Evolutionary conservation across 129 eudicot genomes (phyloP), one percentile per base, ranked within the genome.

Genomic region (Ambrosia trifida): DNA sequence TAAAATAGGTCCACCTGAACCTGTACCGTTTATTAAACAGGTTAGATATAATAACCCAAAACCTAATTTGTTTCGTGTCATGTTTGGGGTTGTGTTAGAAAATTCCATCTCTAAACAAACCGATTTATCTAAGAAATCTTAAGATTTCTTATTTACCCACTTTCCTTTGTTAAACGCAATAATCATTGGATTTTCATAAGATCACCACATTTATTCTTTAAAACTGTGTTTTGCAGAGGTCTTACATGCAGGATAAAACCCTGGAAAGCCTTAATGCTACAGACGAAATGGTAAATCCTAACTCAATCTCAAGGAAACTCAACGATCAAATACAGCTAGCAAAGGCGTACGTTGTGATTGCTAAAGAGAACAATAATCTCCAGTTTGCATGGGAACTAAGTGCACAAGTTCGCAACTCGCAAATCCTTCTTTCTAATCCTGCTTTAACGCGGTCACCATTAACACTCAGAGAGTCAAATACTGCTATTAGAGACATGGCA

Each of bases 301-400:
- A 79, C 54, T 87, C 94, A 5, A 58, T 87, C 66, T 75, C 89
- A 72, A 82, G 94, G 35, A 86, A 87, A 71, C 83, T 87, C 3
- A 81, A 64, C 68, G 89, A 87, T 56, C 93, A 87, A 68, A 79
- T 84, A 45, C 74, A 83, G 33, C 84, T 87, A 17, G 89, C 89
- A 17, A 87, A 87, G 72, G 83, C 94, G n/a, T 80, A 73, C 40
- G 85, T 87, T 56, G 89, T 87, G 52, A 87, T 87, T 51, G 93
- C 93, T 51, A 87, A 84, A 87, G 89, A 87, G 69, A 87, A 86
- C 85, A 87, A 82, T 50, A 82, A 87, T 53, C 89, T 79, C 56
- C 89, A 84, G 72, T 87, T 84, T 72, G 89, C 94, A 24, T 87
- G 87, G 93, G 94, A 87, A 81, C 69, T 87, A 36, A 87, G 87